A percentile compares a stretch with the other conserved stretches of the same genome.
Evolutionary conservation across 768 basidiomycete species (phyloP).

Genomic region (Rickenella mellea): DNA sequence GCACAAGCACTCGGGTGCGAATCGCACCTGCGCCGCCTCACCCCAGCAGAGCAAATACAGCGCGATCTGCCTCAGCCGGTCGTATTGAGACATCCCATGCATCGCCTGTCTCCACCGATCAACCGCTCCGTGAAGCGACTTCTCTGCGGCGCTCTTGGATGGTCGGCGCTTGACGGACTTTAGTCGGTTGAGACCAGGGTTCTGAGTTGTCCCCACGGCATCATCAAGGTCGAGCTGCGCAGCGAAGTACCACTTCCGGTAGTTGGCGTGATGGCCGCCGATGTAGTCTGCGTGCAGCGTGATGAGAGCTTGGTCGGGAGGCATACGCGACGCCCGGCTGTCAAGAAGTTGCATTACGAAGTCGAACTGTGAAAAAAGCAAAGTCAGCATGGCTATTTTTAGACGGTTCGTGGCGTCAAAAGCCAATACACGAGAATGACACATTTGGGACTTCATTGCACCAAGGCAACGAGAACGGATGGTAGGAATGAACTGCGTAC

Average conservation of each 20-base stretch:
- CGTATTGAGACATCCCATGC: constrained; percentile 98
- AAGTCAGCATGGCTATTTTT: constrained; percentile 2
- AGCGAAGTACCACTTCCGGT: constrained; percentile 99
- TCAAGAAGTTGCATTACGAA: constrained; percentile 97
- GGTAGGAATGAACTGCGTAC: constrained; percentile 26
- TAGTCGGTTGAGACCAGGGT: constrained; percentile 82
- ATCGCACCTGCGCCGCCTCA: constrained; percentile 94
- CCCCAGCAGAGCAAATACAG: constrained; percentile 96
- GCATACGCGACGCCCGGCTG: constrained; percentile 94
- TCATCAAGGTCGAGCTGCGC: constrained; percentile 98
- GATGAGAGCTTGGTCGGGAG: constrained; percentile 87
- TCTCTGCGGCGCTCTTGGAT: constrained; percentile 42
- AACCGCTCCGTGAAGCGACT: constrained; percentile 72
- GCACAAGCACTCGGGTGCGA: constrained; percentile 92
- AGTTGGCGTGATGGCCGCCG: constrained; percentile 96
- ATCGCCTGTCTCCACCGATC: constrained; percentile 95
- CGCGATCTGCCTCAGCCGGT: constrained; percentile 92
- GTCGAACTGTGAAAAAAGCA: constrained; percentile 59
- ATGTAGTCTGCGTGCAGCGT: constrained; percentile 99
- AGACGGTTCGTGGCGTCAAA: background rate
- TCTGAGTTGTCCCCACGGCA: constrained; percentile 85
- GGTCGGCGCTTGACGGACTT: constrained; percentile 56
- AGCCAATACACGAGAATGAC: background rate
- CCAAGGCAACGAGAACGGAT: background rate
- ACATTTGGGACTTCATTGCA: background rate